phyloP scores from a whole-genome alignment of 1,284 basidiomycete genomes.

The Ustilago crameri region DNA sequence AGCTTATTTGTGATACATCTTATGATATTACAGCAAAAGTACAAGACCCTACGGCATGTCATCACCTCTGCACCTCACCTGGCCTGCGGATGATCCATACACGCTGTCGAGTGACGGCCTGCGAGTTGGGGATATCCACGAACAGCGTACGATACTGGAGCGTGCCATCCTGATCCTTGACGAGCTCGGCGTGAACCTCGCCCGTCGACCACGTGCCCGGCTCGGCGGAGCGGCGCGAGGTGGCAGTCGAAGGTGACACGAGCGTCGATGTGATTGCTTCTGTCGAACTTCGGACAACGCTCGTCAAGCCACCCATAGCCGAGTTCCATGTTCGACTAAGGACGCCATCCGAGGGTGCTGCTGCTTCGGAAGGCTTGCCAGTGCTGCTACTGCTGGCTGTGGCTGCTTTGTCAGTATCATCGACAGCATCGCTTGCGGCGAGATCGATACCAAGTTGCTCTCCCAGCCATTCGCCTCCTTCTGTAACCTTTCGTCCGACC shows the following conservation, averaged over 20 bases:
- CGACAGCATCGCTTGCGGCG: not conserved
- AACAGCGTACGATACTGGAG: constrained; percentile 57
- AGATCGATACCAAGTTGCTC: constrained; percentile 41
- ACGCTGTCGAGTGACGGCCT: constrained; percentile 44
- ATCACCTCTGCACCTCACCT: constrained; percentile 51
- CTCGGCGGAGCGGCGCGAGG: constrained; percentile 19
- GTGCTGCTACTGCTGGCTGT: not conserved
- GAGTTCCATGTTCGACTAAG: constrained; percentile 35
- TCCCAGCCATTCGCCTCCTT: constrained; percentile 47
- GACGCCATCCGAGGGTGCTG: constrained; percentile 14
- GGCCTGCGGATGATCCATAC: constrained; percentile 50
- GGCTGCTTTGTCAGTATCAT: not conserved
- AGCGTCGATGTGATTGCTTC: constrained; percentile 33
- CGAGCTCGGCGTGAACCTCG: constrained; percentile 59
- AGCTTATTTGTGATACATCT: no score
- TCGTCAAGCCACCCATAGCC: constrained; percentile 28
- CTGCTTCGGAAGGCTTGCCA: not conserved
- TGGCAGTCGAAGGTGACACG: constrained; percentile 16
- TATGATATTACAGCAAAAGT: not conserved
- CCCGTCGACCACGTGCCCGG: constrained; percentile 60
- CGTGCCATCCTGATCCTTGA: constrained; percentile 57
- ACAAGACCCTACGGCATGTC: not conserved
- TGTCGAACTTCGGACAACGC: constrained; percentile 33
- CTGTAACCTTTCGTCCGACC: constrained; percentile 43
- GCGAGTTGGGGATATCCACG: constrained; percentile 57